Percentiles rank a stretch among this genome's conserved stretches.
Conservation (phyloP, 2,329 filamentous ascomycete genomes). For the Xylariales sp. region DNA sequence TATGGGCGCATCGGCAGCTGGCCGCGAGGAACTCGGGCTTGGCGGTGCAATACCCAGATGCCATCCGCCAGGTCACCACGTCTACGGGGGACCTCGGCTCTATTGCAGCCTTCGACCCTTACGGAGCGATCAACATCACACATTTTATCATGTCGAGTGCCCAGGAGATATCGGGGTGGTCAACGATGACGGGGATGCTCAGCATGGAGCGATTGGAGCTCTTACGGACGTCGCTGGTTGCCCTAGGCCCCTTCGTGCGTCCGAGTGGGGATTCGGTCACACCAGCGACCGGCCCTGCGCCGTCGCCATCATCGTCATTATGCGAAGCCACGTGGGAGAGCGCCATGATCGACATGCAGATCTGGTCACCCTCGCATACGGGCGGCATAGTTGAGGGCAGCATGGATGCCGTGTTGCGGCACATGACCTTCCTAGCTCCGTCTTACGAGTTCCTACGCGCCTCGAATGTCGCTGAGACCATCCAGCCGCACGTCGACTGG, state of each 20-base stretch:
- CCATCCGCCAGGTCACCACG: not conserved
- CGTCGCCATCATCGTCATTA: not conserved
- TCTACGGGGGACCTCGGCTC: not conserved
- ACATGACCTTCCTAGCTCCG: not conserved
- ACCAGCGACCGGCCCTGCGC: too few species aligned
- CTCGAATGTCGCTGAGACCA: not conserved
- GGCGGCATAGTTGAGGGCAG: constrained; percentile 1
- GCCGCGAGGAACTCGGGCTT: not conserved
- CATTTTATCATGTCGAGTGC: not conserved
- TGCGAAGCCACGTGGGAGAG: constrained; percentile 2
- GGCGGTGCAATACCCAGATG: not conserved
- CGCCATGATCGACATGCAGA: constrained; percentile 4
- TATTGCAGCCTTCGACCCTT: not conserved
- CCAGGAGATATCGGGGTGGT: constrained; percentile 1
- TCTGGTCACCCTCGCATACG: not conserved
- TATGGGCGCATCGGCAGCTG: not conserved
- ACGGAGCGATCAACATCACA: constrained; percentile 2
- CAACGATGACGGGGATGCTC: constrained; percentile 4
- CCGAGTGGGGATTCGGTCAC: not conserved
- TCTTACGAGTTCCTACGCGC: not conserved
- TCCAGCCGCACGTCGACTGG: not conserved
- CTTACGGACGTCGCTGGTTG: not conserved
- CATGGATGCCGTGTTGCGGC: not conserved
- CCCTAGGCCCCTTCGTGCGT: not conserved
- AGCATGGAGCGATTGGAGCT: not conserved